These are phyloP conservation scores for Larix kaempferi DNA, from an alignment of 75 land plant genomes.

Conservation along the genomic window DNA sequence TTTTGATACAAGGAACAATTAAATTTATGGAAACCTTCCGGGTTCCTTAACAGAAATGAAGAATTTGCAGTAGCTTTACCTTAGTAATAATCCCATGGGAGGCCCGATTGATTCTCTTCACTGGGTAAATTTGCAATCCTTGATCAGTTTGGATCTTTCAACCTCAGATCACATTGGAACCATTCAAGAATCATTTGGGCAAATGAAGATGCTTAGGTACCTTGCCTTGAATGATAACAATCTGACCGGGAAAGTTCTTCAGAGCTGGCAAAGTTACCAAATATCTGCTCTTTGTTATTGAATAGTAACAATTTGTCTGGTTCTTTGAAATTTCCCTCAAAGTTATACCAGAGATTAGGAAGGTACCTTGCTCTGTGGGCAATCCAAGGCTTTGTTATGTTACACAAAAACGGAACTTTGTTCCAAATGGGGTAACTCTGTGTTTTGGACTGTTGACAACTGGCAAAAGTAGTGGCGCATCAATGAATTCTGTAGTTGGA, in stretches of 20 bases:
- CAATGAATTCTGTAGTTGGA: neutral
- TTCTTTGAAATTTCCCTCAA: conserved; percentile 42
- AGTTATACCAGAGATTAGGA: conserved; percentile 65
- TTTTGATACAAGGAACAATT: conserved; percentile 8
- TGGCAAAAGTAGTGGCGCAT: neutral
- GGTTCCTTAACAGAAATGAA: neutral
- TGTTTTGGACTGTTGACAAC: neutral
- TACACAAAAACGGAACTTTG: conserved; percentile 2
- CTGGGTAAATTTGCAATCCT: neutral
- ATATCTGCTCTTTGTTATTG: conserved; percentile 35
- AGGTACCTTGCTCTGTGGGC: conserved; percentile 44
- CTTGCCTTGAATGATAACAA: conserved; percentile 10
- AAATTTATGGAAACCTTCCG: conserved; percentile 3
- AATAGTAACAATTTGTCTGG: conserved; percentile 67
- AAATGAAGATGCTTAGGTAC: conserved; percentile 2
- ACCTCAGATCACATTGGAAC: neutral
- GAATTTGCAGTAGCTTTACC: conserved; percentile 16
- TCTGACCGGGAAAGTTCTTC: conserved; percentile 3
- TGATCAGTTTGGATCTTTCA: conserved; percentile 6
- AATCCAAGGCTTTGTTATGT: conserved; percentile 60
- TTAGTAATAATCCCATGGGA: conserved; percentile 14
- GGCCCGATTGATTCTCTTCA: conserved; percentile 14
- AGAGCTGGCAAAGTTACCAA: conserved; percentile 12
- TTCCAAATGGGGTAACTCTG: neutral
- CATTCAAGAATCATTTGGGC: neutral